Percentiles rank a stretch among this genome's conserved stretches.
Evolutionary conservation across 179 eudicot species (phyloP).

Genomic region (Nepenthes alata): DNA sequence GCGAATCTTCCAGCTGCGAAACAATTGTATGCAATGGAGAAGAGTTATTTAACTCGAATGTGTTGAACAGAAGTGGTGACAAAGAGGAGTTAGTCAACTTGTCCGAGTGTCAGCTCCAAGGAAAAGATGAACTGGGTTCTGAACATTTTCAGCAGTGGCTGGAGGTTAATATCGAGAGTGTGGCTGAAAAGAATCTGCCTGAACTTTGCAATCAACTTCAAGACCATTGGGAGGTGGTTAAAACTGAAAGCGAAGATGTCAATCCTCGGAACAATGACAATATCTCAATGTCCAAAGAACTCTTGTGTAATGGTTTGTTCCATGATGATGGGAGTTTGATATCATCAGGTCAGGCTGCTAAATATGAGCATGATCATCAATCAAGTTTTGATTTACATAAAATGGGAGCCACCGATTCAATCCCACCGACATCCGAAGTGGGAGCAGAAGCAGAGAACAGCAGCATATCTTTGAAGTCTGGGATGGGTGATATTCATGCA

Average conservation of each 20-base stretch:
- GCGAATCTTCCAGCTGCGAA: conserved; percentile 38
- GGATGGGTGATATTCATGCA: conserved; percentile 14
- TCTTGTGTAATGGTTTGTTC: conserved; percentile 8
- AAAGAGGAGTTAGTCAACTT: conserved; percentile 9
- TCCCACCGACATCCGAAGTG: conserved; percentile 12
- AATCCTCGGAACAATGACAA: conserved; percentile 5
- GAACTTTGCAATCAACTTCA: conserved; percentile 10
- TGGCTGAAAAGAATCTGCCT: conserved; percentile 8
- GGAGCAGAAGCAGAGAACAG: conserved; percentile 15
- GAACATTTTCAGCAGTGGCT: conserved; percentile 16
- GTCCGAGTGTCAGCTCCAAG: conserved; percentile 14
- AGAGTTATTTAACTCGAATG: conserved; percentile 22
- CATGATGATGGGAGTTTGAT: conserved; percentile 16
- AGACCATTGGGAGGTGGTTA: conserved; percentile 7
- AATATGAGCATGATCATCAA: conserved; percentile 14
- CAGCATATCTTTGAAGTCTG: conserved; percentile 9
- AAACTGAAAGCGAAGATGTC: conserved; percentile 9
- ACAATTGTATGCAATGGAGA: conserved; percentile 28
- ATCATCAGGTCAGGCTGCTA: conserved; percentile 9
- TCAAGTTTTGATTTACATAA: conserved; percentile 7
- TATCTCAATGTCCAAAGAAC: conserved; percentile 8
- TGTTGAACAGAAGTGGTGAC: conserved; percentile 22
- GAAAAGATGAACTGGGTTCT: conserved; percentile 13
- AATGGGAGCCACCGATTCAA: conserved; percentile 11
- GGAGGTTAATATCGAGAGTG: conserved; percentile 26